phyloP scores from a whole-genome alignment of 2,329 filamentous ascomycete genomes.

The Fusarium camptoceras region DNA sequence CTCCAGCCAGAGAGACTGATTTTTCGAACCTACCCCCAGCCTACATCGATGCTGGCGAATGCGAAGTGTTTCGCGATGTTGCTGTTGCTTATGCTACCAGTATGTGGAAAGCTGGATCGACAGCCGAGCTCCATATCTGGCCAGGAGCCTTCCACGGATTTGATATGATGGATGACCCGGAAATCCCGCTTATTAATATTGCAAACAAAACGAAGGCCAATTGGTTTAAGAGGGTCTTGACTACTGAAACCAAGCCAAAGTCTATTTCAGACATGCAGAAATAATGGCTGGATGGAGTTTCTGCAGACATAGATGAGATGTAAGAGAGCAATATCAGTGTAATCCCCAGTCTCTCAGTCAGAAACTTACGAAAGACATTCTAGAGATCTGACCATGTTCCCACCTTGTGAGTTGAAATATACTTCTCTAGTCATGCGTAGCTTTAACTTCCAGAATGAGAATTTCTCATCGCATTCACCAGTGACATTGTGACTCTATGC shows the following conservation, averaged over 20 bases:
- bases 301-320: background rate
- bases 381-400: background rate
- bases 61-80: conserved; percentile 10
- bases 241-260: background rate
- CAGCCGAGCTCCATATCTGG: conserved; percentile 13
- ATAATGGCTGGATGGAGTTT: background rate
- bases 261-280: background rate
- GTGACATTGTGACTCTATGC: no score
- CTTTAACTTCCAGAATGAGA: no score
- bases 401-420: no score
- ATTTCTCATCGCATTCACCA: no score
- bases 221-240: conserved; percentile 5
- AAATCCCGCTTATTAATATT: background rate
- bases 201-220: conserved; percentile 1
- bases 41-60: conserved; percentile 11
- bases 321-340: background rate
- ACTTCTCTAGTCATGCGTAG: no score
- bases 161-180: conserved; percentile 11
- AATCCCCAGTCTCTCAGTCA: background rate
- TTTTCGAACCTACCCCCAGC: background rate
- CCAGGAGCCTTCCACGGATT: conserved; percentile 9
- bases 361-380: accelerated
- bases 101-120: conserved; percentile 9
- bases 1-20: background rate
- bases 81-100: conserved; percentile 1